These are phyloP conservation scores for Selenicereus undatus DNA, from an alignment of 148 eudicot species.

Conservation along the genomic window DNA sequence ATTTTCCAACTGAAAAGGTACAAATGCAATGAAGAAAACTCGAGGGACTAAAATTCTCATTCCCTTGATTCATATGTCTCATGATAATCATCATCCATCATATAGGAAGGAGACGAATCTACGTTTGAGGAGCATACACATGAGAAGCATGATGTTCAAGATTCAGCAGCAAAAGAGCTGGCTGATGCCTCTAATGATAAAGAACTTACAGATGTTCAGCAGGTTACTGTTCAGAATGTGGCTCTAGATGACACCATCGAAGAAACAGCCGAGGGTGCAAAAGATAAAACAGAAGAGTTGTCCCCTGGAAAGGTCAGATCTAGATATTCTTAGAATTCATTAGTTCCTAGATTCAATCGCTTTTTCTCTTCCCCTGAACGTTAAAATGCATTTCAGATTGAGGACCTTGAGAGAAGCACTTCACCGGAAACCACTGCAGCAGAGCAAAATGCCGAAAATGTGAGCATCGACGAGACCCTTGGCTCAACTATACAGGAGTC, in stretches of 20 bases:
- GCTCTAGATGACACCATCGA: constrained; percentile 5
- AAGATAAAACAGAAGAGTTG: neutral
- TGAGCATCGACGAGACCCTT: neutral
- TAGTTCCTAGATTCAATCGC: neutral
- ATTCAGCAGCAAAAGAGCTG: neutral
- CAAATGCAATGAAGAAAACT: neutral
- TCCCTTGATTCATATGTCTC: neutral
- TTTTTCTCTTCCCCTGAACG: neutral
- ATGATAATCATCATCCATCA: neutral
- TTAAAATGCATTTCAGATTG: neutral
- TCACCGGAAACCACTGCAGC: neutral
- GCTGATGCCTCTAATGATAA: neutral
- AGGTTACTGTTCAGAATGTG: neutral
- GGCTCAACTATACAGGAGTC: neutral
- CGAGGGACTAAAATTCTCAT: neutral
- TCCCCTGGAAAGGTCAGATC: neutral
- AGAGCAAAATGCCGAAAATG: neutral
- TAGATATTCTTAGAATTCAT: neutral
- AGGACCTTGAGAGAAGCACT: neutral
- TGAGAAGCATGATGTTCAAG: neutral
- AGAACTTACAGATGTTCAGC: neutral
- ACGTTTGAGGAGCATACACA: neutral
- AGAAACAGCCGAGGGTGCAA: neutral
- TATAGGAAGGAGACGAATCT: neutral
- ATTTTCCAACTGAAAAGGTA: constrained; percentile 5